Conservation (phyloP, 371 early-diverging fungal genomes). For the Lichtheimia corymbifera region DNA sequence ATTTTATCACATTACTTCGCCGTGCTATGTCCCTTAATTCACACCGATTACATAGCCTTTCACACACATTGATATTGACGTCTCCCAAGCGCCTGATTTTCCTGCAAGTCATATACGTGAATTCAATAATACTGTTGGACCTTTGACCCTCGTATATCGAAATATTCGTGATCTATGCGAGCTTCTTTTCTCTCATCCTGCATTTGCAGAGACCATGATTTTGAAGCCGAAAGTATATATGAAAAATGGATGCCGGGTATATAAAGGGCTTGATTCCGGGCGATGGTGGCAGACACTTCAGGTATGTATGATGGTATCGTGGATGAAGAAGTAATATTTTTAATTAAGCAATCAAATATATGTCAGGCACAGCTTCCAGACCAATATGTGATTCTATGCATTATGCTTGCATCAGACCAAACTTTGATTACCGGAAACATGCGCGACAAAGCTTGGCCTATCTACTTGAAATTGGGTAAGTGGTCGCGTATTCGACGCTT, state of each 20-base stretch:
- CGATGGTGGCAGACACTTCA: constrained; percentile 7
- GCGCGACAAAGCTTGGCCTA: not conserved
- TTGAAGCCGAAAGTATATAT: not conserved
- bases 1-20: no score
- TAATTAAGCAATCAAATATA: no score
- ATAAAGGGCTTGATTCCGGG: not conserved
- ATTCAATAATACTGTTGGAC: not conserved
- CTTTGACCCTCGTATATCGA: constrained; percentile 3
- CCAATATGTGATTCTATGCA: not conserved
- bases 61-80: not conserved
- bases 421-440: not conserved
- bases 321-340: not conserved
- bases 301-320: constrained; percentile 1
- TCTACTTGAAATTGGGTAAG: not conserved
- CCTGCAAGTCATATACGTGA: not conserved
- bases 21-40: no score
- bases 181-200: not conserved
- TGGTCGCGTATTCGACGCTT: not conserved
- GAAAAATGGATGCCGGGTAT: not conserved
- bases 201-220: not conserved
- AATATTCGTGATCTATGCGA: constrained; percentile 1
- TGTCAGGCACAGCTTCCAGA: not conserved
- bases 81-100: not conserved
- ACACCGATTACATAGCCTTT: not conserved
- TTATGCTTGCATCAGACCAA: not conserved